Base-by-base conservation (phyloP, 768 basidiomycete genomes). In the Collybiopsis luxurians region DNA sequence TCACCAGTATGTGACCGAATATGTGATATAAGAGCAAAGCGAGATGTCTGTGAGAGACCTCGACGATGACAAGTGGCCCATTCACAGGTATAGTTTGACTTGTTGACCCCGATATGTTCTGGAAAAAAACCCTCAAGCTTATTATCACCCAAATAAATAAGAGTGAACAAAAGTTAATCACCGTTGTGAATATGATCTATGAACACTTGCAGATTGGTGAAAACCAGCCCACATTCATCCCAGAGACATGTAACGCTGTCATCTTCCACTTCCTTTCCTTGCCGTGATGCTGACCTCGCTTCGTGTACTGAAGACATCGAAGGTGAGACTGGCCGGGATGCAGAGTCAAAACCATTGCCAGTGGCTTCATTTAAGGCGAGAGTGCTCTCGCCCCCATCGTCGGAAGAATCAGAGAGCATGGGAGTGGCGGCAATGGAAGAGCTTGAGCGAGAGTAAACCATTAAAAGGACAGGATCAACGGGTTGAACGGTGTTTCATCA, bases 1-100 rank as follows among this genome's bases (percentile, higher is more conserved):
- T 98, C 95, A 52, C 95, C 95, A 0, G 95, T 96, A 68, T 98
- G 95, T 11, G 89, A 91, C 30, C 95, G 84, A 47, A 94, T 83
- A 68, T 98, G 95, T 3, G 92, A 91, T 56, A 95, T 86, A 46
- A 98, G 82, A 4, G 94, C 92, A 62, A 95, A 96, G 24, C 92
- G 83, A 3, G 90, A 92, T 0, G 90, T 91, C 68, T 97, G 95
- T 1, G 88, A 80, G 50, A 94, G 78, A 3, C 93, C 92, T 52
- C 87, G 79, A 17, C 95, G 82, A 19, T 75, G 74, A 72, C 95
- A 98, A 3, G 85, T 85, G 19, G 82, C 72, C 95, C 95, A 98
- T 76, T 93, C 87, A 69, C 95, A 98, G 26, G 86, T 86, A 67
- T 95, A 94, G 61, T 81, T 86, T 13, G 91, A 87, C 70, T 92